Evolutionary conservation across 306 rosid genomes (phyloP).

Genomic region (Lupinus albus): DNA sequence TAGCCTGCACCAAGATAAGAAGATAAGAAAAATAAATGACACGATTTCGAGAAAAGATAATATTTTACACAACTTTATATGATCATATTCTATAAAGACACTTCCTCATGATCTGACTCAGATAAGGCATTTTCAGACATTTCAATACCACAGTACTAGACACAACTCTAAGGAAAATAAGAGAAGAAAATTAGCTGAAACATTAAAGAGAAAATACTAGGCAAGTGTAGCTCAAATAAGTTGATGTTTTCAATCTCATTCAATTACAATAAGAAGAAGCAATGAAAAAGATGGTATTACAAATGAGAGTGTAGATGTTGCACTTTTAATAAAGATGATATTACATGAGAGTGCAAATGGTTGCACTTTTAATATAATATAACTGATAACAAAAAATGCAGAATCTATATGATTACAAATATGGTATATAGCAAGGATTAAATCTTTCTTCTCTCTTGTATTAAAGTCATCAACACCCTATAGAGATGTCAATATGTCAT

Average conservation of each 20-base stretch:
- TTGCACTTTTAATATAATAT: too few species aligned
- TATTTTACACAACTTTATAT: not conserved
- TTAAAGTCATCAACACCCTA: conserved; percentile 22
- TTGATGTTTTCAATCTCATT: not conserved
- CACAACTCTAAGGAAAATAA: not conserved
- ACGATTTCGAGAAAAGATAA: conserved; percentile 20
- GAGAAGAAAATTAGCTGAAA: conserved; percentile 13
- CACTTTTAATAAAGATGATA: not conserved
- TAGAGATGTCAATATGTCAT: too few species aligned
- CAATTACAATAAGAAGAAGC: conserved; percentile 10
- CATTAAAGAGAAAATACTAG: conserved; percentile 23
- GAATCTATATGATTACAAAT: conserved; percentile 16
- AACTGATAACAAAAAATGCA: not conserved
- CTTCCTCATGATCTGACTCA: not conserved
- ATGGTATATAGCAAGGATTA: conserved; percentile 14
- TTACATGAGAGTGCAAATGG: conserved; percentile 12
- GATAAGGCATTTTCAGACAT: conserved; percentile 16
- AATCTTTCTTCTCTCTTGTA: conserved; percentile 33
- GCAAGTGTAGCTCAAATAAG: conserved; percentile 6
- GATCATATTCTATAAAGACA: conserved; percentile 20
- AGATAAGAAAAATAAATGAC: not conserved
- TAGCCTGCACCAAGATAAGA: conserved; percentile 54
- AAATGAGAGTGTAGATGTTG: conserved; percentile 7
- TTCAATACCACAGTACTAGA: conserved; percentile 5
- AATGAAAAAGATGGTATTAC: conserved; percentile 14